Evolutionary conservation across 2,329 filamentous ascomycete genomes (phyloP), one percentile per base, ranked within the genome.

Genomic region (Fonsecaea erecta): DNA sequence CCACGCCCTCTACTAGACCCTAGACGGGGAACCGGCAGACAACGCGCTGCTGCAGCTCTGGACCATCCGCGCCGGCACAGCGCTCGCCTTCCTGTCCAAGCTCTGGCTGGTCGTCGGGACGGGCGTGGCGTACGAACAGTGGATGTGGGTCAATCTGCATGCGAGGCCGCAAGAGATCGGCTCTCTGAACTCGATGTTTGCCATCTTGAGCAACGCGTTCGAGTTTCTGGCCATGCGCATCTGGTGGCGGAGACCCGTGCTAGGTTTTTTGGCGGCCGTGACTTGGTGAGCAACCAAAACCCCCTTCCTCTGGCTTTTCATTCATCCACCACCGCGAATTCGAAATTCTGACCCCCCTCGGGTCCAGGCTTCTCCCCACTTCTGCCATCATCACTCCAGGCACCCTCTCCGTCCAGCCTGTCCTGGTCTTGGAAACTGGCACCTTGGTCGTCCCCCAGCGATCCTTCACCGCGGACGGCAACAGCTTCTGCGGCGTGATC

Each of bases 111-210:
- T 58, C 6, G 64, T 67, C 14, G 57, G 52, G 18, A 63, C 60
- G 21, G 52, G 62, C 16, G 62, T 60, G 4, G 65, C 65, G 11
- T 67, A 64, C 48, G 52, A 65, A 62, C 65, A 67, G 40, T 64
- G 65, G 57, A 56, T 64, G 61, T 60, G 57, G 61, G 52, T 65
- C 24, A 58, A 65, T 24, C 26, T 67, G 48, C 62, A 62, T 32
- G 28, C 56, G 18, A 56, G 51, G 34, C 52, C 62, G 21, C 62
- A 64, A 24, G 52, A 64, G 16, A 62, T 67, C 8, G 37, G 52
- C n/a, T 18, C 24, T 26, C 16, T 67, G 32, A 62, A 67, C 46
- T 52, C 62, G 11, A 58, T 67, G 61, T 64, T 63, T 53, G 32
- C 51, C 12, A 53, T 64, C 16, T 37, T 65, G 16, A 34, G 53